A percentile compares a stretch with the other conserved stretches of the same genome.
Conservation (phyloP, 163 green algal genomes). For the Scenedesmus sp. region DNA sequence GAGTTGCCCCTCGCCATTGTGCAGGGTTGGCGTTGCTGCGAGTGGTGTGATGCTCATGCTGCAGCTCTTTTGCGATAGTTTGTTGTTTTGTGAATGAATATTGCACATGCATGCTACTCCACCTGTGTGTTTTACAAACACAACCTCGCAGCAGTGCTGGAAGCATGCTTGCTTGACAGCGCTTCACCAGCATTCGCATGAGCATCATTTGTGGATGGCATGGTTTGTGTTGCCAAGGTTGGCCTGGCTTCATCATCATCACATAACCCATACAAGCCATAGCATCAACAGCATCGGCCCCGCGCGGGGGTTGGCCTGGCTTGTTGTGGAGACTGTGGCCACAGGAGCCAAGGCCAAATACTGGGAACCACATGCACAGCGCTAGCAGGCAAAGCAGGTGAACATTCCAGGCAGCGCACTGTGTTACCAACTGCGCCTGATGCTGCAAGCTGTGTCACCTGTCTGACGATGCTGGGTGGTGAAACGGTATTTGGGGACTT, state of each 20-base stretch:
- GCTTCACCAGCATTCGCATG: not conserved
- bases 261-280: not conserved
- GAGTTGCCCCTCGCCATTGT: not conserved
- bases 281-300: too few species aligned
- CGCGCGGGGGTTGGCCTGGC: too few species aligned
- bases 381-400: too few species aligned
- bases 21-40: not conserved
- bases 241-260: not conserved
- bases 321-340: too few species aligned
- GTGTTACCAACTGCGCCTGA: too few species aligned
- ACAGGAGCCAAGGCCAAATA: too few species aligned
- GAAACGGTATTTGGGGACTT: too few species aligned
- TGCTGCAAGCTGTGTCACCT: too few species aligned
- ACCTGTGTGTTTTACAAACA: not conserved
- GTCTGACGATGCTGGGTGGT: too few species aligned
- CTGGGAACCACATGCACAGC: too few species aligned
- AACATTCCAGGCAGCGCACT: too few species aligned
- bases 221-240: not conserved
- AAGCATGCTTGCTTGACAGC: conserved; percentile 6
- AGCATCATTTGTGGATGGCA: not conserved
- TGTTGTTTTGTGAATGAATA: not conserved
- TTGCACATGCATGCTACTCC: not conserved
- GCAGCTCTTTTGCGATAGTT: not conserved
- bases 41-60: not conserved
- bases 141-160: not conserved